Base-by-base conservation (phyloP, 257 asterid genomes). In the Misopates orontium region DNA sequence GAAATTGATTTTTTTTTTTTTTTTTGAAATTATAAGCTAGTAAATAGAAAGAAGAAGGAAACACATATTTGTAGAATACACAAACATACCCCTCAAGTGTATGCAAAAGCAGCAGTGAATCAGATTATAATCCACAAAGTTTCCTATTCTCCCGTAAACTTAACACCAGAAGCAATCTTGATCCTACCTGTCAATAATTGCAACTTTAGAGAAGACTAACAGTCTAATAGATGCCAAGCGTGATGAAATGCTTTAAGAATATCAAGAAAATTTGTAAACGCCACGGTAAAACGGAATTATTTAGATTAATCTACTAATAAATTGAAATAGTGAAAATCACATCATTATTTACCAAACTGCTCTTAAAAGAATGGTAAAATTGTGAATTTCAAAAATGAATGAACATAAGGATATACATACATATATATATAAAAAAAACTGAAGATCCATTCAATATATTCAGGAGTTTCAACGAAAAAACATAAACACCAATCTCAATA, bases 191-290 rank as follows among this genome's bases (percentile, higher is more conserved):
- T n/a, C n/a, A n/a, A n/a, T n/a, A n/a, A n/a, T n/a, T n/a, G n/a
- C n/a, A n/a, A n/a, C n/a, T n/a, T n/a, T n/a, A n/a, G 60, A 64
- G 60, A 58, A 55, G 41, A 52, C 55, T 19, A 55, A 47, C 58
- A 58, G 22, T 25, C 31, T 17, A 40, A 57, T 21, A 42, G 61
- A 75, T 50, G 62, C 69, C 51, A 9, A 67, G 56, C 28, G n/a
- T n/a, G 16, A 22, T 49, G 39, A 8, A 61, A 10, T 3, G 17
- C 10, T 10, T 49, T 19, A 73, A 36, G n/a, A 42, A 23, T 32
- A 24, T 39, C 66, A 67, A n/a, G n/a, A 56, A 48, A 55, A 16
- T 40, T 24, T 17, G 20, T 14, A 25, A 67, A 39, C 1, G 47
- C 25, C 6, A 32, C 18, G 19, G 21, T 28, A 22, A 52, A 49